These are phyloP conservation scores for Brachypodium distachyon DNA, from an alignment of 202 grass and related monocot genomes.

Conservation along the genomic window DNA sequence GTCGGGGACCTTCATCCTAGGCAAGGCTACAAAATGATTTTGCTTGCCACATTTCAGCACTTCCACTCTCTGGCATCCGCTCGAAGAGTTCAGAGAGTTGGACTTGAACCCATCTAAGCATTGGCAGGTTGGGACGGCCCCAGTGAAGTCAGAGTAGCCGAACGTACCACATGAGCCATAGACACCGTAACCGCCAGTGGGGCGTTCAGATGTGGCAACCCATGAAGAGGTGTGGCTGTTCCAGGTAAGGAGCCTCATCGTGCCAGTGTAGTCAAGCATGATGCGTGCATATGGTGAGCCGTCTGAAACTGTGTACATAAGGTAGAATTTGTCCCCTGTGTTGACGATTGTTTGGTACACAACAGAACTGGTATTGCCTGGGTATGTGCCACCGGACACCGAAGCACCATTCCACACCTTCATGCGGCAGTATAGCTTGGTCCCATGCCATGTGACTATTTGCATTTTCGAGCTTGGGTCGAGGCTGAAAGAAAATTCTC, in stretches of 20 bases:
- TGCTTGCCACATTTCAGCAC: neutral
- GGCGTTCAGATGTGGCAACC: neutral
- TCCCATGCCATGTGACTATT: neutral
- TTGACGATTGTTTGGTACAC: neutral
- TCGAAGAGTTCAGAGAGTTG: neutral
- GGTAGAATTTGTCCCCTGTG: neutral
- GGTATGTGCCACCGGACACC: neutral
- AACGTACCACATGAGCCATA: constrained; percentile 4
- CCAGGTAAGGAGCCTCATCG: neutral
- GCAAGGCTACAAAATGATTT: constrained; percentile 16
- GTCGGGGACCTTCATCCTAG: constrained; percentile 30
- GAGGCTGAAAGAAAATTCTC: constrained; percentile 3
- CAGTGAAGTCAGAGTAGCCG: neutral
- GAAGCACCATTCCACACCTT: neutral
- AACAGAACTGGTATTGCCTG: neutral
- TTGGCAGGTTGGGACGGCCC: neutral
- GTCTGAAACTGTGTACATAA: neutral
- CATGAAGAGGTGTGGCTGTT: neutral
- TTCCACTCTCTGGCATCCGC: constrained; percentile 23
- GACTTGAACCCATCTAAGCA: constrained; percentile 20
- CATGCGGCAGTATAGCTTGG: neutral
- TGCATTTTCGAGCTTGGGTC: neutral
- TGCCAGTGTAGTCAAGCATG: constrained; percentile 22
- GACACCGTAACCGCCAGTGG: neutral
- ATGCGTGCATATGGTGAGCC: constrained; percentile 1